These are phyloP conservation scores for Backusella morwellensis DNA, from an alignment of 192 early-diverging fungal species.

Conservation along the genomic window DNA sequence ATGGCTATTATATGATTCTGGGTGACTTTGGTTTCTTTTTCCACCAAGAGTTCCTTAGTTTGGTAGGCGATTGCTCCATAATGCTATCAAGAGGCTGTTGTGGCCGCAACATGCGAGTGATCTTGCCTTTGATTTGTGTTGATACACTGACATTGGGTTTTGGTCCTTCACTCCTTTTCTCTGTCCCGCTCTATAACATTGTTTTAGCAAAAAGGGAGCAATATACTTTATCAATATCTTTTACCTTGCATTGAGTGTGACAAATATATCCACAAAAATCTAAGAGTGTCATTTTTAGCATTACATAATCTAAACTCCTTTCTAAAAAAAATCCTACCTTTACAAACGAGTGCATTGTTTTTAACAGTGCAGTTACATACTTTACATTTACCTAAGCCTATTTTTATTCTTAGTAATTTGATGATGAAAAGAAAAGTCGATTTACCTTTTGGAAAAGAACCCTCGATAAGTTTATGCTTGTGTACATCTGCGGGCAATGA, in stretches of 20 bases:
- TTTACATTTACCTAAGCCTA: slow-evolving; percentile 45
- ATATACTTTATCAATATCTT: neutral
- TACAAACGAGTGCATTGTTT: slow-evolving; percentile 53
- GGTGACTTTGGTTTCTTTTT: neutral
- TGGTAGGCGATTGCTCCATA: neutral
- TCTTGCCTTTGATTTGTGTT: neutral
- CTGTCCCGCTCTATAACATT: neutral
- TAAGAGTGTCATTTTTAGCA: slow-evolving; percentile 1
- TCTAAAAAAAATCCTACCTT: slow-evolving; percentile 38
- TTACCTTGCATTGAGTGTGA: slow-evolving; percentile 34
- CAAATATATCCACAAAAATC: slow-evolving; percentile 36
- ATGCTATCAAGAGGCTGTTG: neutral
- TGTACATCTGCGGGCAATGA: neutral
- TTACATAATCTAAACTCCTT: neutral
- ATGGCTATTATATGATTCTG: neutral
- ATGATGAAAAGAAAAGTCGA: neutral
- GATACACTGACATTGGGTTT: neutral
- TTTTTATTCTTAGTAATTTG: neutral
- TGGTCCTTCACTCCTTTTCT: slow-evolving; percentile 4
- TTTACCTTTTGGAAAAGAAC: slow-evolving; percentile 56
- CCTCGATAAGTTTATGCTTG: slow-evolving; percentile 51
- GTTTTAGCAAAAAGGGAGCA: neutral
- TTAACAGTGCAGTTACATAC: slow-evolving; percentile 45
- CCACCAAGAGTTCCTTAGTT: slow-evolving; percentile 3
- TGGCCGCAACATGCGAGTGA: neutral